phyloP scores from a whole-genome alignment of 208 protist genomes.

The Lotmaria passim region DNA sequence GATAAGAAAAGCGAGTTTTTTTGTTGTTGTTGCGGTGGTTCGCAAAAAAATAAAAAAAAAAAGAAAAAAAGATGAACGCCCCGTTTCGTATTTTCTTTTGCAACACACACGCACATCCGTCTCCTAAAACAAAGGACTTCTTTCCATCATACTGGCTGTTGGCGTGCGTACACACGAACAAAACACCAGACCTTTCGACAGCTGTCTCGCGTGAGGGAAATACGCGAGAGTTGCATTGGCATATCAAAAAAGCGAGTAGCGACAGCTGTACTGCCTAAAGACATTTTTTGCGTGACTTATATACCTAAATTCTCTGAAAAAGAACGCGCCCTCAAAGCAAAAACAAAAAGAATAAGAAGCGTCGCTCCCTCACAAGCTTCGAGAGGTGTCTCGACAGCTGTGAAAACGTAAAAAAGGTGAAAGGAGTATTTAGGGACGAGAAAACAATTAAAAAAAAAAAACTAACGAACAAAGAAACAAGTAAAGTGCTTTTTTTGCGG shows the following conservation, averaged over 20 bases:
- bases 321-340: neutral
- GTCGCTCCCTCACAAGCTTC: conserved; percentile 2
- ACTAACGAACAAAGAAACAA: neutral
- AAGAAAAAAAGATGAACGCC: neutral
- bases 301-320: neutral
- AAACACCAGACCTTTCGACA: neutral
- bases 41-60: conserved; percentile 6
- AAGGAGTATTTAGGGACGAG: conserved; percentile 6
- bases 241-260: conserved; percentile 2
- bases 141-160: conserved; percentile 9
- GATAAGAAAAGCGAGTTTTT: conserved; percentile 14
- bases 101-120: conserved; percentile 9
- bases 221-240: neutral
- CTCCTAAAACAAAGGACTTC: neutral
- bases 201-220: neutral
- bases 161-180: neutral
- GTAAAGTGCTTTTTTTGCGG: conserved; percentile 7
- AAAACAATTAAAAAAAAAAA: conserved; percentile 9
- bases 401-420: conserved; percentile 16
- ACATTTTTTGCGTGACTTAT: neutral
- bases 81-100: conserved; percentile 2
- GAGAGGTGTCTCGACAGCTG: conserved; percentile 13
- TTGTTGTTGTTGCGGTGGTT: conserved; percentile 22
- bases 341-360: conserved; percentile 1
- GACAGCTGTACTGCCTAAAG: conserved; percentile 13